Base-by-base conservation (phyloP, 768 basidiomycete genomes). In the Russula ochroleuca region DNA sequence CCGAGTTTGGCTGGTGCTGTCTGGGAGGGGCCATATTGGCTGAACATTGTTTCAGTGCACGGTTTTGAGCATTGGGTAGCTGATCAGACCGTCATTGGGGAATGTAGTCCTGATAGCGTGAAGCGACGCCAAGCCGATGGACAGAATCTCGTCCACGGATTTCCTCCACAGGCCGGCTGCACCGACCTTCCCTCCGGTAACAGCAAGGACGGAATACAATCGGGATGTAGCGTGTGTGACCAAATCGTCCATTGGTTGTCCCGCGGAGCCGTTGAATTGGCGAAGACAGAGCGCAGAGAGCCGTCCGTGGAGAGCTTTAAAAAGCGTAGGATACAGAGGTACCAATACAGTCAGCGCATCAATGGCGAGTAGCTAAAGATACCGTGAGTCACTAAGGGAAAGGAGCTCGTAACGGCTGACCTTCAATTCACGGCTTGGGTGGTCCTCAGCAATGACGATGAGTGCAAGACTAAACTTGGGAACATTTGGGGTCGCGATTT, bases 181-280 rank as follows among this genome's bases (percentile, higher is more conserved):
- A 28, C 86, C 88, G 10, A 90, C 85, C 73, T 92, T 94, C 9
- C 92, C 92, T 23, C 90, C 90, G 0, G 88, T 85, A 33, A 83
- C 74, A 72, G 87, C 87, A 6, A 94, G 78, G 25, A 79, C 74
- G 3, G 85, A 75, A 62, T 86, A 88, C 23, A 94, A 78, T 21
- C 75, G 71, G 7, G 84, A 84, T 2, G 86, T 80, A 15, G 84
- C 77, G 47, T 75, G 67, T 0, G 83, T 63, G 6, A 87, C 68
- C 25, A 70, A 61, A 19, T 57, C 35, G 54, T 79, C 76, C 3
- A 76, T 78, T 1, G 81, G 75, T 17, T 74, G 76, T 3, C 79
- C 78, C 14, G 78, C 69, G 21, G 80, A 79, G 21, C 88, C 87
- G 62, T 80, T 79, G 37, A 93, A 76, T 66, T 81, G 78, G 43